Evolutionary conservation across 768 basidiomycete genomes (phyloP), one percentile per base, ranked within the genome.

Genomic region (Podaxis sp.): DNA sequence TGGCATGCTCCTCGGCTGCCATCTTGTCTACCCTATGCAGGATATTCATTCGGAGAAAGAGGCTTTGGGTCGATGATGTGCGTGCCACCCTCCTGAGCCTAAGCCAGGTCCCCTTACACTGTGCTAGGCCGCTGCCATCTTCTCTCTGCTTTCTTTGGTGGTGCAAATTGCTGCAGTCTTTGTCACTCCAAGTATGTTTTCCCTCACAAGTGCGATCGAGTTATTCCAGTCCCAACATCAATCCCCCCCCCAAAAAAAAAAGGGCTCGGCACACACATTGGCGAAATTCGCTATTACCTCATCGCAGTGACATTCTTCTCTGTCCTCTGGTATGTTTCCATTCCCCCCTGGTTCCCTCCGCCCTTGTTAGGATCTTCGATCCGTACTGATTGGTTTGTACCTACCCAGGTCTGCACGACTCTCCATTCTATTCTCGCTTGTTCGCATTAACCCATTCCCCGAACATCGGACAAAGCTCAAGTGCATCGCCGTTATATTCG

Each of bases 401-500:
- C 12, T 17, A 51, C 36, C 11, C 55, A 81, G 81, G 80, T 75
- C 72, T 40, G 73, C 83, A 2, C 78, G 83, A 19, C 71, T 83
- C n/a, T 79, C 82, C 25, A 83, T 84, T 49, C 70, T 85, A 6
- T 82, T 82, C 71, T 84, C 83, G 5, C 76, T 85, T 63, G 79
- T 84, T 57, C 81, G 84, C 40, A 76, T 85, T 66, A 80, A 81
- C 57, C 79, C 80, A 9, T 60, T 60, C 19, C 59, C 59, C 6
- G 51, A 41, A 41, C 36, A 54, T 11, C 59, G 41, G 40, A n/a
- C 19, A 19, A 60, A 53, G 9, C 52, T 60, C 25, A 60, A 53
- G 53, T 68, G 69, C 58, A 62, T 80, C n/a, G 76, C 74, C 0
- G 66, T 69, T 22, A 11, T 74, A 1, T 75, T 74, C 68, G 17